A percentile compares a stretch with the other conserved stretches of the same genome.
phyloP scores from a whole-genome alignment of 805 yeast species.

The Lachancea cidri region DNA sequence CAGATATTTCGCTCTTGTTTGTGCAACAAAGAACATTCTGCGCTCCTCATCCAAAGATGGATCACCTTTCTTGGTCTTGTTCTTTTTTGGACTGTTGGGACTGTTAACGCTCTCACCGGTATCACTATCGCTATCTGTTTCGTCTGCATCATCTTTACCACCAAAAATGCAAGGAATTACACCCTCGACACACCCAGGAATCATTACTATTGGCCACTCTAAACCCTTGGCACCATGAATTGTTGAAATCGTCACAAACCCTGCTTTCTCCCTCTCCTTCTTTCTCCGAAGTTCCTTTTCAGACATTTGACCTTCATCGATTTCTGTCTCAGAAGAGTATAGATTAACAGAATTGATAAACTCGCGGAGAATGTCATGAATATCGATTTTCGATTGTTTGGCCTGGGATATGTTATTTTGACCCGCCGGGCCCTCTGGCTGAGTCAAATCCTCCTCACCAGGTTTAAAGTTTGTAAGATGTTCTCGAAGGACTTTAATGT shows the following conservation, averaged over 20 bases:
- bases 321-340: slow-evolving; percentile 25
- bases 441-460: slow-evolving; percentile 18
- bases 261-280: slow-evolving; percentile 21
- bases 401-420: not conserved
- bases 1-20: slow-evolving; percentile 70
- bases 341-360: slow-evolving; percentile 36
- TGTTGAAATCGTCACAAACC: slow-evolving; percentile 59
- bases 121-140: slow-evolving; percentile 11
- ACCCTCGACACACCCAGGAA: slow-evolving; percentile 67
- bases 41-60: slow-evolving; percentile 64
- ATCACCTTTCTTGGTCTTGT: slow-evolving; percentile 10
- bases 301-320: slow-evolving; percentile 9
- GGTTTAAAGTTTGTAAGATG: slow-evolving; percentile 16
- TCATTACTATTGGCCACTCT: slow-evolving; percentile 91
- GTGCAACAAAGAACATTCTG: slow-evolving; percentile 80
- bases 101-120: slow-evolving; percentile 9
- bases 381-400: slow-evolving; percentile 1
- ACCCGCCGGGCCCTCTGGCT: slow-evolving; percentile 16
- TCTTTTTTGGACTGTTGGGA: slow-evolving; percentile 8
- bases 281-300: slow-evolving; percentile 12
- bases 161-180: slow-evolving; percentile 57
- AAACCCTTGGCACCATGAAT: slow-evolving; percentile 91
- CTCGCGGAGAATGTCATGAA: slow-evolving; percentile 23
- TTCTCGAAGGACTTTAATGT: slow-evolving; percentile 20
- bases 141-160: slow-evolving; percentile 29